phyloP scores from a whole-genome alignment of 352 stramenopile genomes.

The Pythium utonaiense region DNA sequence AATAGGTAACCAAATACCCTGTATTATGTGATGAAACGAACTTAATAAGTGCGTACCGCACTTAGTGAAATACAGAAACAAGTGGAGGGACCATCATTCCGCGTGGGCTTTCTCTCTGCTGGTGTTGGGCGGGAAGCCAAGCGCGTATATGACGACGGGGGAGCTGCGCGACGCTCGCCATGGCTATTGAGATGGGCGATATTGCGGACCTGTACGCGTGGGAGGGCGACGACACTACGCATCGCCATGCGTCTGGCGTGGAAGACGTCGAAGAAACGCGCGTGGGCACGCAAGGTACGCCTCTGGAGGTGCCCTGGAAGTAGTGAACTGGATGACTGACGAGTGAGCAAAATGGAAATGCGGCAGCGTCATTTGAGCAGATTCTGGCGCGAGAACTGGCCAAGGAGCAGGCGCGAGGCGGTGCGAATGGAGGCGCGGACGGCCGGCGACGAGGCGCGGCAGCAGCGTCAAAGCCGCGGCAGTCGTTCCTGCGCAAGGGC shows the following conservation, averaged over 20 bases:
- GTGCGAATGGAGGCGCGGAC: background rate
- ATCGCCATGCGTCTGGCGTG: background rate
- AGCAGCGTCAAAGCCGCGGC: constrained; percentile 33
- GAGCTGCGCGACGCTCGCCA: background rate
- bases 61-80: constrained; percentile 2
- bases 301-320: background rate
- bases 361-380: constrained; percentile 63
- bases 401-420: constrained; percentile 21
- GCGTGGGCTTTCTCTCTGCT: background rate
- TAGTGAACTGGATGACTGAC: too few species aligned
- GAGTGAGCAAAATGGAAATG: background rate
- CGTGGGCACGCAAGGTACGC: constrained; percentile 22
- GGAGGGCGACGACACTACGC: constrained; percentile 9
- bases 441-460: background rate
- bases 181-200: constrained; percentile 16
- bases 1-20: background rate
- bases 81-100: background rate
- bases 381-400: constrained; percentile 57
- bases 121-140: too few species aligned
- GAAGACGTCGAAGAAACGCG: constrained; percentile 5
- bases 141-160: background rate
- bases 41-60: background rate
- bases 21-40: background rate
- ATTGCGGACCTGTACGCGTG: constrained; percentile 21
- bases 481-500: constrained; percentile 62